These are phyloP conservation scores for Graphilbum fragrans DNA, from an alignment of 2,329 filamentous ascomycete genomes.

Conservation along the genomic window DNA sequence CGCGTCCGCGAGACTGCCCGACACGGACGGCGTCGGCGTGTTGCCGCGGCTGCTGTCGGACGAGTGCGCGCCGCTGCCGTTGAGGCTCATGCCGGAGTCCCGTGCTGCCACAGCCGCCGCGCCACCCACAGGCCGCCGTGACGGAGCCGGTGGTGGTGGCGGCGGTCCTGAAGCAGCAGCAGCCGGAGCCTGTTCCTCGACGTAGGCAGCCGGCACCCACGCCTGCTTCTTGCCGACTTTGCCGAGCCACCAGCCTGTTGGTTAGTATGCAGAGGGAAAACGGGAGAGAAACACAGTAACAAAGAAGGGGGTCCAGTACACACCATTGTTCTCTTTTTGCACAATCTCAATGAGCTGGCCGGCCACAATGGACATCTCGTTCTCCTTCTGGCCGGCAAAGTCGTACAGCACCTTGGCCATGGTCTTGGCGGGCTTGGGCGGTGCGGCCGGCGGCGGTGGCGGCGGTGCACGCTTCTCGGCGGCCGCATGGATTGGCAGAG, in stretches of 20 bases:
- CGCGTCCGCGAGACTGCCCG: slow-evolving; percentile 68
- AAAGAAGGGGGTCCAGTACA: background rate
- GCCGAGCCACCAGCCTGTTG: slow-evolving; percentile 86
- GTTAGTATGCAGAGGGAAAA: slow-evolving; percentile 13
- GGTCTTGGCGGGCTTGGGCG: slow-evolving; percentile 55
- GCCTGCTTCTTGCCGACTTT: slow-evolving; percentile 64
- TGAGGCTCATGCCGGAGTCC: slow-evolving; percentile 56
- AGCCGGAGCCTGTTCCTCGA: slow-evolving; percentile 64
- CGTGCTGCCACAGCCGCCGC: slow-evolving; percentile 51
- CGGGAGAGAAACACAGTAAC: background rate
- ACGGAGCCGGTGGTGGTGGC: slow-evolving; percentile 55
- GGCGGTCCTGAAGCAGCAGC: slow-evolving; percentile 39
- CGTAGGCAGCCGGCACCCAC: slow-evolving; percentile 89
- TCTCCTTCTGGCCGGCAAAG: slow-evolving; percentile 72
- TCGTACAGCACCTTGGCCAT: slow-evolving; percentile 89
- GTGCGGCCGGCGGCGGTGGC: slow-evolving; percentile 56
- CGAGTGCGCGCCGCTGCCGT: slow-evolving; percentile 31
- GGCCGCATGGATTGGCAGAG: slow-evolving; percentile 18
- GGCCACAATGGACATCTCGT: slow-evolving; percentile 69
- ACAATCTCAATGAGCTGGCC: slow-evolving; percentile 79
- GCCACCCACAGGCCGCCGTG: slow-evolving; percentile 63
- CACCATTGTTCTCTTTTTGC: slow-evolving; percentile 92
- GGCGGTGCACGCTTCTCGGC: slow-evolving; percentile 45
- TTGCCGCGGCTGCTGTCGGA: slow-evolving; percentile 53
- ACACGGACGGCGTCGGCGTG: slow-evolving; percentile 58